Percentiles rank a stretch among this genome's conserved stretches.
Conservation (phyloP, 495 filamentous ascomycete genomes). For the Xylaria scruposa region DNA sequence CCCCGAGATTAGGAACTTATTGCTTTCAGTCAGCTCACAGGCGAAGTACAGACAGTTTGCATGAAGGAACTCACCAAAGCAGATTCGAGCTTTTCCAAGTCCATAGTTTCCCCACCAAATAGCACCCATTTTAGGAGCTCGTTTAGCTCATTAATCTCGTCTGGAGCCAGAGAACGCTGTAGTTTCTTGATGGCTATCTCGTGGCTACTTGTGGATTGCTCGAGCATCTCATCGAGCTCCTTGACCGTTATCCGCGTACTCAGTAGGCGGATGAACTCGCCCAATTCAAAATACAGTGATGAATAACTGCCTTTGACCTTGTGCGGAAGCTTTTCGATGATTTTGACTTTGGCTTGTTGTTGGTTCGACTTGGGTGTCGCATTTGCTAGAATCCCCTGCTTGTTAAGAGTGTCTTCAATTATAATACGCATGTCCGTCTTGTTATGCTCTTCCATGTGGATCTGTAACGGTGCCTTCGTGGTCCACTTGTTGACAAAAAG, state of each 20-base stretch:
- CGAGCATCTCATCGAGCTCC: constrained; percentile 27
- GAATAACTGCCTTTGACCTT: constrained; percentile 24
- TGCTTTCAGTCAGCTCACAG: background rate
- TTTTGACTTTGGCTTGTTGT: constrained; percentile 20
- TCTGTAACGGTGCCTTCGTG: background rate
- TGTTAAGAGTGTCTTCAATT: constrained; percentile 26
- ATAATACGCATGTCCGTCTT: constrained; percentile 28
- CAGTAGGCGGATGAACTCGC: constrained; percentile 27
- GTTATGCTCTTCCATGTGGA: constrained; percentile 17
- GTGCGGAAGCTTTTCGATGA: constrained; percentile 23
- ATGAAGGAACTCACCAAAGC: constrained; percentile 25
- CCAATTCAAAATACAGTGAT: constrained; percentile 24
- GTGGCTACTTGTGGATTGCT: constrained; percentile 27
- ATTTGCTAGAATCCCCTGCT: constrained; percentile 26
- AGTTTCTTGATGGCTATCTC: constrained; percentile 30
- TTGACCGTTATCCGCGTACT: constrained; percentile 22
- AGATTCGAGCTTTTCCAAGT: constrained; percentile 21
- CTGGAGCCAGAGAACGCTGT: constrained; percentile 25
- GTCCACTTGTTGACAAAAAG: constrained; percentile 1
- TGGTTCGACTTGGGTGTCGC: constrained; percentile 25
- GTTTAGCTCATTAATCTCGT: constrained; percentile 28
- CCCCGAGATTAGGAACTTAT: constrained; percentile 25
- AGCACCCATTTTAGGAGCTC: constrained; percentile 31
- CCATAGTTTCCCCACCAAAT: constrained; percentile 17
- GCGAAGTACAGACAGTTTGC: background rate